A percentile compares a stretch with the other conserved stretches of the same genome.
phyloP scores from a whole-genome alignment of 805 yeast genomes.

The Hanseniaspora clermontiae region DNA sequence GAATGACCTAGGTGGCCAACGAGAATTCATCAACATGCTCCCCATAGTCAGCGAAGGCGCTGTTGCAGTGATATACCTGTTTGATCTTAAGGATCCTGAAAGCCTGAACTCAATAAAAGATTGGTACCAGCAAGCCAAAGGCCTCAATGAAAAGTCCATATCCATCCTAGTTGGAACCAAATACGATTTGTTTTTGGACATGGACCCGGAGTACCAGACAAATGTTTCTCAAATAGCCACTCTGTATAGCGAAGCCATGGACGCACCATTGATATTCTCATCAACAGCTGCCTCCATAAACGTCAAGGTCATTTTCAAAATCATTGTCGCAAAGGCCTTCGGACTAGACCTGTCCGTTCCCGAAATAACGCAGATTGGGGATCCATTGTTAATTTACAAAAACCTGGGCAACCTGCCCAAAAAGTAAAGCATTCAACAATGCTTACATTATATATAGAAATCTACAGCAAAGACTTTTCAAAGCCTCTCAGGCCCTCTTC shows the following conservation, averaged over 20 bases:
- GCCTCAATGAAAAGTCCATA: constrained; percentile 78
- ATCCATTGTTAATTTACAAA: constrained; percentile 69
- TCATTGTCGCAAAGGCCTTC: constrained; percentile 79
- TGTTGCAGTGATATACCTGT: constrained; percentile 79
- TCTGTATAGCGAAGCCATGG: constrained; percentile 80
- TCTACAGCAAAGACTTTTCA: constrained; percentile 49
- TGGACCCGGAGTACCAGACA: constrained; percentile 67
- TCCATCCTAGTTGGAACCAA: constrained; percentile 89
- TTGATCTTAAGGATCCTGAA: constrained; percentile 75
- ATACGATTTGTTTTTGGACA: constrained; percentile 72
- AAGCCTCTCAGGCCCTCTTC: constrained; percentile 41
- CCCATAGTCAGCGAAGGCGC: constrained; percentile 88
- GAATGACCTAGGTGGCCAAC: constrained; percentile 94
- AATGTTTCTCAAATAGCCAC: constrained; percentile 74
- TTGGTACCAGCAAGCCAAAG: constrained; percentile 88
- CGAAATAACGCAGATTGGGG: constrained; percentile 77
- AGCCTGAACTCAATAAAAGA: constrained; percentile 81
- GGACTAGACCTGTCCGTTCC: constrained; percentile 72
- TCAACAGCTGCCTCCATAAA: constrained; percentile 88
- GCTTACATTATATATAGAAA: neutral
- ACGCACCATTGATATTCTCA: constrained; percentile 70
- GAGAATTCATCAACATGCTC: constrained; percentile 88
- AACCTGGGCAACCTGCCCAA: constrained; percentile 19
- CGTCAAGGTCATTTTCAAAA: constrained; percentile 85
- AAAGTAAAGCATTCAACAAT: neutral